Percentiles rank a stretch among this genome's conserved stretches.
Conservation (phyloP, 352 stramenopile species). For the Pythium brachiatum region DNA sequence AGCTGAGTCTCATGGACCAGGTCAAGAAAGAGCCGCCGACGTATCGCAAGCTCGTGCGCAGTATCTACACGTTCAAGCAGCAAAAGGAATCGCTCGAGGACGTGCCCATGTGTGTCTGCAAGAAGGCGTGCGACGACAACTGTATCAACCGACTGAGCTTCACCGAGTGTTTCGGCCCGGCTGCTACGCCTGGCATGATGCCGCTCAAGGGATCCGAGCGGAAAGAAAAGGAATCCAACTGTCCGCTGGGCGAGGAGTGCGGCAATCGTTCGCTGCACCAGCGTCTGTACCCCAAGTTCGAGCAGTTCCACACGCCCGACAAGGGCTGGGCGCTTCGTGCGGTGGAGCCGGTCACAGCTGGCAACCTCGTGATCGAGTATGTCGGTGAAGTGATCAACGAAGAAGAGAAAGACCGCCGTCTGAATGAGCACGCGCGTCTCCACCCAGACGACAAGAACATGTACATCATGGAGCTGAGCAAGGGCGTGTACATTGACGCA, state of each 20-base stretch:
- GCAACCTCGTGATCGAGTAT: slow-evolving; percentile 93
- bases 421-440: slow-evolving; percentile 79
- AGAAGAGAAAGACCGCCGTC: slow-evolving; percentile 85
- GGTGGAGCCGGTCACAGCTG: slow-evolving; percentile 74
- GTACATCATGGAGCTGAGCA: slow-evolving; percentile 94
- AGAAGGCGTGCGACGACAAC: slow-evolving; percentile 80
- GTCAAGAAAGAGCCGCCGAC: slow-evolving; percentile 70
- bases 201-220: slow-evolving; percentile 24
- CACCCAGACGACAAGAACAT: slow-evolving; percentile 95
- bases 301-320: slow-evolving; percentile 77
- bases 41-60: slow-evolving; percentile 74
- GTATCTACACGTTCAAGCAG: slow-evolving; percentile 87
- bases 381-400: slow-evolving; percentile 95
- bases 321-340: slow-evolving; percentile 92
- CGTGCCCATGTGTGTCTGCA: slow-evolving; percentile 77
- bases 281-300: slow-evolving; percentile 67
- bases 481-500: slow-evolving; percentile 95
- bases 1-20: slow-evolving; percentile 62
- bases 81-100: slow-evolving; percentile 73
- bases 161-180: slow-evolving; percentile 89
- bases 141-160: slow-evolving; percentile 93
- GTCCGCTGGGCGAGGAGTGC: slow-evolving; percentile 85
- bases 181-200: slow-evolving; percentile 46
- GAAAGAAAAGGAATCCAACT: slow-evolving; percentile 85
- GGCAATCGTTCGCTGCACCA: slow-evolving; percentile 90